Evolutionary conservation across 768 basidiomycete genomes (phyloP).

Genomic region (Boletus tomentosulus): DNA sequence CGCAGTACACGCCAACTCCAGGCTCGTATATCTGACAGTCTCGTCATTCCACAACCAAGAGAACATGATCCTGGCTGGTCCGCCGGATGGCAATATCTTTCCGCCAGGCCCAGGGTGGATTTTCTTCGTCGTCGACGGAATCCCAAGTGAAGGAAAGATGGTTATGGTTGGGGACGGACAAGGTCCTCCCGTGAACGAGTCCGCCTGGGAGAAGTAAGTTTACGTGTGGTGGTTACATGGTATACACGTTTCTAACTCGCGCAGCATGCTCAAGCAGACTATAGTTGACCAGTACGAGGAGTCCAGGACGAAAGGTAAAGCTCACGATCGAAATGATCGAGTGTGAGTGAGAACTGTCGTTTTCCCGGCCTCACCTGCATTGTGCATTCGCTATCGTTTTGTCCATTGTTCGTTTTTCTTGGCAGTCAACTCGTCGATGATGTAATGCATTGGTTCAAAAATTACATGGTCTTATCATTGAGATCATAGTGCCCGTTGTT

Average conservation of each 20-base stretch:
- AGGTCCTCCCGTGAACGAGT: conserved; percentile 53
- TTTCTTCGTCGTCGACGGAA: conserved; percentile 59
- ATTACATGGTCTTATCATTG: conserved; percentile 6
- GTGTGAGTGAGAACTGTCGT: conserved; percentile 5
- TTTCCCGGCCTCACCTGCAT: not conserved
- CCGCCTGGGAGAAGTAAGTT: conserved; percentile 56
- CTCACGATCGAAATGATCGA: conserved; percentile 10
- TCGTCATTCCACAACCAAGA: conserved; percentile 39
- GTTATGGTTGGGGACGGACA: conserved; percentile 68
- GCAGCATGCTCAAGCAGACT: conserved; percentile 48
- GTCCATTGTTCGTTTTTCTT: conserved; percentile 1
- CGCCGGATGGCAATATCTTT: conserved; percentile 61
- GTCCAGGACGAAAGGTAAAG: conserved; percentile 28
- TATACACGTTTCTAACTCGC: not conserved
- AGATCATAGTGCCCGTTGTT: conserved; percentile 76
- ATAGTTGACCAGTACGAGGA: conserved; percentile 48
- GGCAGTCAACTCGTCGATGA: conserved; percentile 6
- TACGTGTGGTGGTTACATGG: not conserved
- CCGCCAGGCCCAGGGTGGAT: conserved; percentile 83
- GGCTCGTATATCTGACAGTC: conserved; percentile 62
- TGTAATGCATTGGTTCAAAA: conserved; percentile 4
- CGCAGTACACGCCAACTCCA: conserved; percentile 68
- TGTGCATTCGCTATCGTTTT: not conserved
- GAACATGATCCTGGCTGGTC: conserved; percentile 56
- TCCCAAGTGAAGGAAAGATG: conserved; percentile 59